Percentiles rank a stretch among this genome's conserved stretches.
These are phyloP conservation scores for Gigaspora rosea DNA, from an alignment of 192 early-diverging fungal genomes.

Conservation along the genomic window DNA sequence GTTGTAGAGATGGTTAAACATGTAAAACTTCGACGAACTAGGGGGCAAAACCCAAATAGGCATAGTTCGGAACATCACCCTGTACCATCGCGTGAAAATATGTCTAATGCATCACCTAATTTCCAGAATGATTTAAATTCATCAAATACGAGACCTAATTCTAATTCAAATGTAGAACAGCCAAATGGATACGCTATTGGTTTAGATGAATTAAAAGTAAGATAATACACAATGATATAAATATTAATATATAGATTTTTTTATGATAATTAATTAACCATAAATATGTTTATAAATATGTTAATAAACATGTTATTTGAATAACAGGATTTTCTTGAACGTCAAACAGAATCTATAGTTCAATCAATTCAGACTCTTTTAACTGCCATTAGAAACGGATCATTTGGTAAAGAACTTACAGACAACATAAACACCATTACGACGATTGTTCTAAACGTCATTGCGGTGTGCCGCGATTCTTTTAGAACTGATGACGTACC, in stretches of 20 bases:
- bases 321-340: constrained; percentile 60
- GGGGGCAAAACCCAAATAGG: not conserved
- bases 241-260: constrained; percentile 12
- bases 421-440: constrained; percentile 60
- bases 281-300: not conserved
- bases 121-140: not conserved
- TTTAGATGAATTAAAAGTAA: constrained; percentile 53
- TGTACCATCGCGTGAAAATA: constrained; percentile 6
- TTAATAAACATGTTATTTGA: not conserved
- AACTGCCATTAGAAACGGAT: constrained; percentile 55
- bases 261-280: not conserved
- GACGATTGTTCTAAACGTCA: constrained; percentile 58
- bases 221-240: not conserved
- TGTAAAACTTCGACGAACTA: constrained; percentile 37
- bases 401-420: constrained; percentile 55
- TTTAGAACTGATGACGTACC: constrained; percentile 43
- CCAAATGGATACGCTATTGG: constrained; percentile 30
- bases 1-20: constrained; percentile 78
- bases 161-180: not conserved
- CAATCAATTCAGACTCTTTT: constrained; percentile 77
- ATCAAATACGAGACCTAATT: not conserved
- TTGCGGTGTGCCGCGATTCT: constrained; percentile 52
- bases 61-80: not conserved
- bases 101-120: not conserved
- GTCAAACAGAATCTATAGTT: constrained; percentile 76